These are phyloP conservation scores for Podaxis carcinomalis DNA, from an alignment of 768 basidiomycete species.

Conservation along the genomic window DNA sequence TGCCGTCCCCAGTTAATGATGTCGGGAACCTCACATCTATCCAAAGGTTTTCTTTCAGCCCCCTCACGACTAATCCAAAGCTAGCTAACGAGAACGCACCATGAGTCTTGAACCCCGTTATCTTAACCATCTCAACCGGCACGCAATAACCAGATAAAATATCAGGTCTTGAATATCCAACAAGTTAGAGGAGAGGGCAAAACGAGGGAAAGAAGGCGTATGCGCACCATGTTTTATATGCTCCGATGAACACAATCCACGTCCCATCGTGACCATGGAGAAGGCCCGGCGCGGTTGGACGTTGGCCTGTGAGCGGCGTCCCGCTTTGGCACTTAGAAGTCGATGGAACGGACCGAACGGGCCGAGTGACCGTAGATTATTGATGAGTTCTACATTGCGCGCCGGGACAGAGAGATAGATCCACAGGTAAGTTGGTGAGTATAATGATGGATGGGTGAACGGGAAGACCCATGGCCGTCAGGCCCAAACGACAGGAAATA, in stretches of 20 bases:
- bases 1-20: conserved; percentile 85
- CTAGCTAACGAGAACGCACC: conserved; percentile 17
- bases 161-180: background rate
- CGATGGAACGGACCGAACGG: background rate
- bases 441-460: too few species aligned
- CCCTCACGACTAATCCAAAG: background rate
- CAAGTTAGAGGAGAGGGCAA: background rate
- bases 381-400: too few species aligned
- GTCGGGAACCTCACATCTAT: conserved; percentile 91
- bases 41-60: background rate
- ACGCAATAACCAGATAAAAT: background rate
- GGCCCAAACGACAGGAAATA: too few species aligned
- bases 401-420: too few species aligned
- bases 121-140: conserved; percentile 26
- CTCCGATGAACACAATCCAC: background rate
- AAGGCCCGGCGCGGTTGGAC: background rate
- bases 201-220: background rate
- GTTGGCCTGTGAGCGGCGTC: background rate
- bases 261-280: background rate
- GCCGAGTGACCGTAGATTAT: background rate
- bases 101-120: conserved; percentile 30
- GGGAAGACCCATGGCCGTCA: too few species aligned
- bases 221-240: background rate
- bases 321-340: background rate
- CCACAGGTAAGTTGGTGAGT: too few species aligned